phyloP scores from a whole-genome alignment of 352 stramenopile genomes.

The Pythium aristosporum region DNA sequence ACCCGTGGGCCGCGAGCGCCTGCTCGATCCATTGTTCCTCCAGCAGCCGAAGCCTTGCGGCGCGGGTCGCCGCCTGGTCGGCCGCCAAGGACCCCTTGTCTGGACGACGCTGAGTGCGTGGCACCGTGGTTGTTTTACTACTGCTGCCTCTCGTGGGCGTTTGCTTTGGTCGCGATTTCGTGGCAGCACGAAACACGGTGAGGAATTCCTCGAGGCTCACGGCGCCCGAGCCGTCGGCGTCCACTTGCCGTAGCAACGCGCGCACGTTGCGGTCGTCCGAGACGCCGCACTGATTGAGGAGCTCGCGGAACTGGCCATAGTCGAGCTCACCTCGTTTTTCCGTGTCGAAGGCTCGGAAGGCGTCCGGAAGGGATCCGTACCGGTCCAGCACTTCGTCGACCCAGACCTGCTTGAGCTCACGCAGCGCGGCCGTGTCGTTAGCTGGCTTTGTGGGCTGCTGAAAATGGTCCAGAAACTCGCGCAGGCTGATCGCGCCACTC shows the following conservation, averaged over 20 bases:
- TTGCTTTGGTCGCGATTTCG: not conserved
- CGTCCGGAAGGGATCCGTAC: slow-evolving; percentile 42
- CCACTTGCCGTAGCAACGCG: slow-evolving; percentile 44
- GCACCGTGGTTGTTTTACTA: slow-evolving; percentile 1
- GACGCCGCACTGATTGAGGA: slow-evolving; percentile 54
- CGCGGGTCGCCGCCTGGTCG: slow-evolving; percentile 29
- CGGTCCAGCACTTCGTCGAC: slow-evolving; percentile 42
- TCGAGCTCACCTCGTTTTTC: slow-evolving; percentile 39
- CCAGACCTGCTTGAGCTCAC: slow-evolving; percentile 54
- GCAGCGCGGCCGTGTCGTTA: slow-evolving; percentile 30
- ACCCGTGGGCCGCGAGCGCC: slow-evolving; percentile 34
- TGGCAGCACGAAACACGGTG: slow-evolving; percentile 40
- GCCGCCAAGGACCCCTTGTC: not conserved
- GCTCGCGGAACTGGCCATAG: slow-evolving; percentile 56
- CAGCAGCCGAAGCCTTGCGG: slow-evolving; percentile 29
- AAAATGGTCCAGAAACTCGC: slow-evolving; percentile 46
- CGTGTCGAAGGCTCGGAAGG: slow-evolving; percentile 45
- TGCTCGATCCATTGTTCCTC: slow-evolving; percentile 54
- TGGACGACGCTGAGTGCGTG: not conserved
- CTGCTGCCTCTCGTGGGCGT: not conserved
- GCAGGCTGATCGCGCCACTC: slow-evolving; percentile 33
- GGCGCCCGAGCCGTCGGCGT: slow-evolving; percentile 46
- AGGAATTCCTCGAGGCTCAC: slow-evolving; percentile 59
- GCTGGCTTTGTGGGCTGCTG: slow-evolving; percentile 16
- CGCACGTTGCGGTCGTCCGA: slow-evolving; percentile 48